A percentile compares a stretch with the other conserved stretches of the same genome.
phyloP scores from a whole-genome alignment of 2,329 filamentous ascomycete species.

The Pestalotiopsis sp. region DNA sequence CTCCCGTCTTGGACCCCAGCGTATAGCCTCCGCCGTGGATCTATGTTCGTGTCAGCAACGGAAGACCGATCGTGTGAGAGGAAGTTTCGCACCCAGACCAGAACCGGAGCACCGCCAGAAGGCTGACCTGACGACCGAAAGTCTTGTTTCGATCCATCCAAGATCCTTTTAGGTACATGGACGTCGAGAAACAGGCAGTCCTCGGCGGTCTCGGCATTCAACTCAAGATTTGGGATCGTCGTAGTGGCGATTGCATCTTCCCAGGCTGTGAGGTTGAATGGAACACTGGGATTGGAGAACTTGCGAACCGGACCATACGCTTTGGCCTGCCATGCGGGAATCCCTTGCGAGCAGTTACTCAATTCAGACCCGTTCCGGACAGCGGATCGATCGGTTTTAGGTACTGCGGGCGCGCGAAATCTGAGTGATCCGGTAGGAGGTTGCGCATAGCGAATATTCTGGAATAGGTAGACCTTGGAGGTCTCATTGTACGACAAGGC shows the following conservation, averaged over 20 bases:
- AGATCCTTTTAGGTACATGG: not conserved
- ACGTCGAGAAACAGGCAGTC: slow-evolving; percentile 15
- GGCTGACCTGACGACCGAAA: not conserved
- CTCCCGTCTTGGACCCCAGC: not conserved
- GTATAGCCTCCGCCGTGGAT: not conserved
- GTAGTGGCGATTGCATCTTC: not conserved
- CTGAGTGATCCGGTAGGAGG: slow-evolving; percentile 40
- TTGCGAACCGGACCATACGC: not conserved
- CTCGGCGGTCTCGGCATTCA: not conserved
- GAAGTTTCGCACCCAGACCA: not conserved
- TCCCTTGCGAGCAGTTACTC: not conserved
- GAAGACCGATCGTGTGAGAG: not conserved
- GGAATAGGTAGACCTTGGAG: slow-evolving; percentile 26
- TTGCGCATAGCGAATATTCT: slow-evolving; percentile 45
- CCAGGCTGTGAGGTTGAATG: not conserved
- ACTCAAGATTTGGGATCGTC: not conserved
- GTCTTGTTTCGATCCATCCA: not conserved
- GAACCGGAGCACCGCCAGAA: not conserved
- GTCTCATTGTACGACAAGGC: not conserved
- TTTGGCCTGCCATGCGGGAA: not conserved
- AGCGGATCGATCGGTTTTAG: not conserved
- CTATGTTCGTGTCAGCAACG: not conserved
- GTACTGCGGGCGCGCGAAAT: slow-evolving; percentile 17
- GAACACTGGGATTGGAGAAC: not conserved
- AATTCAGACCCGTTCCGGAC: not conserved